Percentiles rank a stretch among this genome's conserved stretches.
Conservation (phyloP, 441 rosid genomes). For the Bruguiera hainesii region DNA sequence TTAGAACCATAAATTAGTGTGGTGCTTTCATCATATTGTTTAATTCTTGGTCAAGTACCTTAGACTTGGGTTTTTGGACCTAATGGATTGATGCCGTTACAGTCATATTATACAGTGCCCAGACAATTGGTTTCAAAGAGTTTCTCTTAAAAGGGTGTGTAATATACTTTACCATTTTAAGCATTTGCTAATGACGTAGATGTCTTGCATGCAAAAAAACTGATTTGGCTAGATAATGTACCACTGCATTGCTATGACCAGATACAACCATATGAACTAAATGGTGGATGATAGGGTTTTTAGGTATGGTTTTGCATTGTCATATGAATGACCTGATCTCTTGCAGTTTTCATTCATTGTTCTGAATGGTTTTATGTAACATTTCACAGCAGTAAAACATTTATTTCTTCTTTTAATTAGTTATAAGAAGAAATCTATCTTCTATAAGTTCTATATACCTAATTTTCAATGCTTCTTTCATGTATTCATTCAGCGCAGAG, state of each 20-base stretch:
- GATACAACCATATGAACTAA: background rate
- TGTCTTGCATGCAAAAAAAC: background rate
- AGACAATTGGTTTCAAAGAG: constrained; percentile 10
- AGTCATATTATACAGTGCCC: background rate
- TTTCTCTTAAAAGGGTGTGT: background rate
- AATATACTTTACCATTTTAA: background rate
- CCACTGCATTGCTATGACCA: background rate
- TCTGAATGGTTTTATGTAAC: background rate
- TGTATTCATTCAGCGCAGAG: too few species aligned
- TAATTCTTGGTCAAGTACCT: background rate
- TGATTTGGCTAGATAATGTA: background rate
- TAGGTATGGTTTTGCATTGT: background rate
- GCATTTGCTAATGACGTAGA: background rate
- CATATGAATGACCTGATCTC: too few species aligned
- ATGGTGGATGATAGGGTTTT: background rate
- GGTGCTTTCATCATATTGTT: background rate
- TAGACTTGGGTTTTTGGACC: constrained; percentile 3
- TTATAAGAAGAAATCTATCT: too few species aligned
- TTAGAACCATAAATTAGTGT: background rate
- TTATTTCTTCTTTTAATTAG: background rate
- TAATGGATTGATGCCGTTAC: background rate
- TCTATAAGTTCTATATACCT: too few species aligned
- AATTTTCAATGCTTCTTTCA: too few species aligned
- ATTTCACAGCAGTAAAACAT: background rate
- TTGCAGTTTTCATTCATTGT: too few species aligned